Evolutionary conservation across 179 eudicot genomes (phyloP).

Genomic region (Actinidia chinensis): DNA sequence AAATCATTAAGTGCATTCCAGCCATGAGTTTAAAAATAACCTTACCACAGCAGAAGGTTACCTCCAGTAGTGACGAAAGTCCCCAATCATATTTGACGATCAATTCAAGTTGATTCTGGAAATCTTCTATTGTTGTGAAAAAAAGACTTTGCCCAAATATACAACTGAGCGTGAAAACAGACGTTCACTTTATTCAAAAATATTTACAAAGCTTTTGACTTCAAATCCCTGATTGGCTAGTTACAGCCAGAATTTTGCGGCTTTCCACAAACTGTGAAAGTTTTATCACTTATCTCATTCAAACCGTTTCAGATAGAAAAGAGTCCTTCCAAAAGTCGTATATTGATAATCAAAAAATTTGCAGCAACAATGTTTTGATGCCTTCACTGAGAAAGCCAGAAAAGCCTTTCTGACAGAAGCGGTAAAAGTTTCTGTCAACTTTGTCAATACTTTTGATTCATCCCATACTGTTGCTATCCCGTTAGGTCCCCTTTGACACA

Average conservation of each 20-base stretch:
- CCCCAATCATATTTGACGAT: slow-evolving; percentile 96
- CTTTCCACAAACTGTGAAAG: slow-evolving; percentile 64
- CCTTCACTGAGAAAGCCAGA: slow-evolving; percentile 57
- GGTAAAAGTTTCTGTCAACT: slow-evolving; percentile 47
- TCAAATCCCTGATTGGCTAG: slow-evolving; percentile 77
- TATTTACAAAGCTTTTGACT: slow-evolving; percentile 77
- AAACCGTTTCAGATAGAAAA: slow-evolving; percentile 38
- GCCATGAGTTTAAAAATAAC: slow-evolving; percentile 54
- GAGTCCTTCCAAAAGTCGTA: slow-evolving; percentile 46
- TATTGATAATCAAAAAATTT: slow-evolving; percentile 50
- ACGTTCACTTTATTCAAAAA: slow-evolving; percentile 78
- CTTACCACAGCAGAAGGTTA: slow-evolving; percentile 97
- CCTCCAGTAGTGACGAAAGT: slow-evolving; percentile 92
- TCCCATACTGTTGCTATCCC: slow-evolving; percentile 33
- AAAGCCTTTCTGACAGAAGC: slow-evolving; percentile 39
- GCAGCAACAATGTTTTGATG: slow-evolving; percentile 39
- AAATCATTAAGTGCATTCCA: slow-evolving; percentile 18
- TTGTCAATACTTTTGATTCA: slow-evolving; percentile 43
- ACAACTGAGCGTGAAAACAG: slow-evolving; percentile 82
- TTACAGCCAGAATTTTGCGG: slow-evolving; percentile 55
- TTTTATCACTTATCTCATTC: slow-evolving; percentile 60
- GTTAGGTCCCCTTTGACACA: slow-evolving; percentile 24
- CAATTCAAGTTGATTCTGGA: slow-evolving; percentile 88
- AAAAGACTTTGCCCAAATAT: slow-evolving; percentile 77
- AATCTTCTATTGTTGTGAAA: slow-evolving; percentile 71